These are phyloP conservation scores for Sinapis alba DNA, from an alignment of 441 rosid species.

Conservation along the genomic window DNA sequence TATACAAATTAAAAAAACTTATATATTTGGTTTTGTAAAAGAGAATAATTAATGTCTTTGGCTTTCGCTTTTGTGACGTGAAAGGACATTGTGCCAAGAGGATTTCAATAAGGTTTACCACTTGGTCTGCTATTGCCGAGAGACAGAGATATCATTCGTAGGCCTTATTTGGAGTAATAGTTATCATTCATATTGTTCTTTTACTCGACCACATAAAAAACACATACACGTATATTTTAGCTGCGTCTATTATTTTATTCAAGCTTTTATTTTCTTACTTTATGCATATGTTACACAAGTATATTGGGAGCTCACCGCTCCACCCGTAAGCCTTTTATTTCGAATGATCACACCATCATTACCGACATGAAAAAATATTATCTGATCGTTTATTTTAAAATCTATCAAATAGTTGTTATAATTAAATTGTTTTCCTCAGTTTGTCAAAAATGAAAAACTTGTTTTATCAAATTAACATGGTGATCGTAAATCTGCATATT, in stretches of 20 bases:
- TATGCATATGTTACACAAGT: neutral
- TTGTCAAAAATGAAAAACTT: neutral
- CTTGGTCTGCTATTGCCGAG: neutral
- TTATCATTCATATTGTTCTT: constrained; percentile 18
- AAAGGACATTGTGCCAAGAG: constrained; percentile 28
- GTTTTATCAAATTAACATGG: neutral
- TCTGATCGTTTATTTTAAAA: constrained; percentile 1
- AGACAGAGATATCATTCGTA: neutral
- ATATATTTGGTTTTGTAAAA: neutral
- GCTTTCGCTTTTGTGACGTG: constrained; percentile 38
- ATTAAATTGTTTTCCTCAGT: neutral
- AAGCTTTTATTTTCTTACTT: constrained; percentile 7
- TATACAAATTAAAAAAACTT: neutral
- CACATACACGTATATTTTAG: constrained; percentile 1
- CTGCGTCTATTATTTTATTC: neutral
- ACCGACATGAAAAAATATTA: constrained; percentile 10
- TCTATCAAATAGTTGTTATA: neutral
- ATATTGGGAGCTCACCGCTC: constrained; percentile 19
- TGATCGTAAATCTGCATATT: neutral
- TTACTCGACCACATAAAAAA: constrained; percentile 8
- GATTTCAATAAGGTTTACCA: constrained; percentile 31
- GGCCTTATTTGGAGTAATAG: constrained; percentile 7
- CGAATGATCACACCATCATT: constrained; percentile 39
- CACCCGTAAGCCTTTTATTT: constrained; percentile 14
- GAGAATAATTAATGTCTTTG: constrained; percentile 1